Evolutionary conservation across 2,329 filamentous ascomycete genomes (phyloP), one percentile per base, ranked within the genome.

Genomic region (Phoma sp.): DNA sequence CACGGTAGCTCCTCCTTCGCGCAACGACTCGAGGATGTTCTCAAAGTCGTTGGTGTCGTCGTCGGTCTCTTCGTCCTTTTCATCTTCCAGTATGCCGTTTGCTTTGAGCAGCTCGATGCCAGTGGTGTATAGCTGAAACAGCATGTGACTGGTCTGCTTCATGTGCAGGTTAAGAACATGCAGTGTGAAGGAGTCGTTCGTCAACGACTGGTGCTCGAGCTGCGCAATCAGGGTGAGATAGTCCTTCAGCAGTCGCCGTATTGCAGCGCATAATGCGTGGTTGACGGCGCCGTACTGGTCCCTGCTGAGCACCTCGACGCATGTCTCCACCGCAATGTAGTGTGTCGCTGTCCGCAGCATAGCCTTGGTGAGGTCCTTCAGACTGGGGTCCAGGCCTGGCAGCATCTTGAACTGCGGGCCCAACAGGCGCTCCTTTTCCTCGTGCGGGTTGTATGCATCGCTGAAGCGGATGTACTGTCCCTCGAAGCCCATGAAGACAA

Each of bases 401-500:
- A 91, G 79, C 57, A 97, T 87, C 59, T 87, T 87, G 76, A 92
- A 98, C 9, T 82, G 79, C 1, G 95, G 95, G 0, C 95, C 95
- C 5, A 88, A 84, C 42, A 99, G 80, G 12, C 93, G 87, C 68
- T 96, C 92, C 67, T 93, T 91, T 77, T 99, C 95, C 45, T 91
- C 87, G 3, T 83, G 79, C 0, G 93, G 92, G 64, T 96, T 88
- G 73, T 96, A 98, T 7, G 85, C 84, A 62, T 91, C 89, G 53
- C 84, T 84, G 71, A 92, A 98, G 49, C 91, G 90, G 57, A 99
- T 90, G 72, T 98, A 98, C 74, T 96, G 92, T n/a, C 95, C 95
- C 76, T 99, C 95, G 60, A 92, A 96, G 20, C 95, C 95, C 93
- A 99, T 97, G 66, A 98, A 96, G 5, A 96, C 92, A 71, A 93